Conservation (phyloP, 768 basidiomycete genomes). For the Agrocybe praecox region DNA sequence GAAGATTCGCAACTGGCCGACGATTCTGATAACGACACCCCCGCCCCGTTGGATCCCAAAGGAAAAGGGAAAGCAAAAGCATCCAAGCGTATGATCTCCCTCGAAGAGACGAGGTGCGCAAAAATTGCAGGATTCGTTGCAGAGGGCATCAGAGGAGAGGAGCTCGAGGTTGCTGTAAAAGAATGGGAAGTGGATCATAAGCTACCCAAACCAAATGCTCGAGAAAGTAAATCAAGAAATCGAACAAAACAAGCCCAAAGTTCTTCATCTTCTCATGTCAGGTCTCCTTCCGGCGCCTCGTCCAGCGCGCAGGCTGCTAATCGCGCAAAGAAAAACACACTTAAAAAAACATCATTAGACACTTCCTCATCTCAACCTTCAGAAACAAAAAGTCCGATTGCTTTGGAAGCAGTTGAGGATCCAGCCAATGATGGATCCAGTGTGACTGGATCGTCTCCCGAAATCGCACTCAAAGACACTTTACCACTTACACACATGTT, state of each 20-base stretch:
- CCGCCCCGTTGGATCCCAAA: slow-evolving; percentile 9
- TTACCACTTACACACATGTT: slow-evolving; percentile 66
- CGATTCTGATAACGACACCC: slow-evolving; percentile 14
- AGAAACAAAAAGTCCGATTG: background rate
- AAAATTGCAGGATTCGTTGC: slow-evolving; percentile 71
- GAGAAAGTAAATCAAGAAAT: slow-evolving; percentile 14
- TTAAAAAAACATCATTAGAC: slow-evolving; percentile 5
- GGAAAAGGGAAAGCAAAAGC: slow-evolving; percentile 23
- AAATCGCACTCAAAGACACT: slow-evolving; percentile 32
- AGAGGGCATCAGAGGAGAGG: slow-evolving; percentile 65
- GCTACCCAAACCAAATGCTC: slow-evolving; percentile 14
- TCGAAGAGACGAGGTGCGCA: slow-evolving; percentile 56
- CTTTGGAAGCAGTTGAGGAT: background rate
- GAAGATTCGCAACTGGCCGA: slow-evolving; percentile 23
- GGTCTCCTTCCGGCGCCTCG: slow-evolving; percentile 8
- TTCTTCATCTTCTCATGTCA: slow-evolving; percentile 7
- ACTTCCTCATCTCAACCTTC: slow-evolving; percentile 6
- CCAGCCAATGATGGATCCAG: background rate
- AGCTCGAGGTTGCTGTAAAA: slow-evolving; percentile 62
- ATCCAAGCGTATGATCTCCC: slow-evolving; percentile 19
- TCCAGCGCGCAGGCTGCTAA: slow-evolving; percentile 2
- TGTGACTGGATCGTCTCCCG: background rate
- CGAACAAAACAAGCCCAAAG: slow-evolving; percentile 3
- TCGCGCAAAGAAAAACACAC: slow-evolving; percentile 1
- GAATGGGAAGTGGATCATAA: slow-evolving; percentile 53